These are phyloP conservation scores for Zygosaccharomyces bisporus DNA, from an alignment of 805 yeast genomes.

Conservation along the genomic window DNA sequence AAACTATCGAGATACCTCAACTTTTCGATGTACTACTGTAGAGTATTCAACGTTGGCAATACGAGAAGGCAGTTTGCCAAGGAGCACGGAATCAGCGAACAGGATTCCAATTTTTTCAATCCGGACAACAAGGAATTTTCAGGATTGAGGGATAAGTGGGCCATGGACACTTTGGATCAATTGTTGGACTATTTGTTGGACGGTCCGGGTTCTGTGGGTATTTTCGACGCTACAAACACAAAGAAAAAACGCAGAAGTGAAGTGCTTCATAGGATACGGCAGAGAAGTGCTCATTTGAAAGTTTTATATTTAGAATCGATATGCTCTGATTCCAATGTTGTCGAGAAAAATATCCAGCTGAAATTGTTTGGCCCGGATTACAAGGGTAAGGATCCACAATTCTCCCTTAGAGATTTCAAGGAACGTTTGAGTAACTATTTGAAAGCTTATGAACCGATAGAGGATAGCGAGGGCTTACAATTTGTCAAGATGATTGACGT, in stretches of 20 bases:
- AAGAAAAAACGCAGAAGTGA: conserved; percentile 60
- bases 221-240: conserved; percentile 81
- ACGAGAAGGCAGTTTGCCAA: conserved; percentile 73
- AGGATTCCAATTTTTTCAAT: conserved; percentile 79
- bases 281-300: conserved; percentile 60
- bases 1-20: conserved; percentile 85
- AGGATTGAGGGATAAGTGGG: conserved; percentile 86
- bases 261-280: conserved; percentile 54
- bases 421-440: conserved; percentile 80
- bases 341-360: conserved; percentile 78
- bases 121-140: conserved; percentile 69
- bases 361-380: conserved; percentile 94
- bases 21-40: conserved; percentile 89
- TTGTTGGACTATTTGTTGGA: conserved; percentile 73
- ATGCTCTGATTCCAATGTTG: conserved; percentile 73
- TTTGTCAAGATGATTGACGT: conserved; percentile 95
- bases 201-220: conserved; percentile 88
- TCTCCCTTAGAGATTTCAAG: conserved; percentile 77
- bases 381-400: conserved; percentile 72
- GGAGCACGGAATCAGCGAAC: conserved; percentile 39
- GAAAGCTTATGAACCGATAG: conserved; percentile 85
- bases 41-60: conserved; percentile 92
- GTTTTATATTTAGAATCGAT: conserved; percentile 83
- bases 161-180: conserved; percentile 86
- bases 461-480: conserved; percentile 69